Percentiles rank a stretch among this genome's conserved stretches.
Conservation (phyloP, 2,329 filamentous ascomycete species). For the Pyricularia grisea region DNA sequence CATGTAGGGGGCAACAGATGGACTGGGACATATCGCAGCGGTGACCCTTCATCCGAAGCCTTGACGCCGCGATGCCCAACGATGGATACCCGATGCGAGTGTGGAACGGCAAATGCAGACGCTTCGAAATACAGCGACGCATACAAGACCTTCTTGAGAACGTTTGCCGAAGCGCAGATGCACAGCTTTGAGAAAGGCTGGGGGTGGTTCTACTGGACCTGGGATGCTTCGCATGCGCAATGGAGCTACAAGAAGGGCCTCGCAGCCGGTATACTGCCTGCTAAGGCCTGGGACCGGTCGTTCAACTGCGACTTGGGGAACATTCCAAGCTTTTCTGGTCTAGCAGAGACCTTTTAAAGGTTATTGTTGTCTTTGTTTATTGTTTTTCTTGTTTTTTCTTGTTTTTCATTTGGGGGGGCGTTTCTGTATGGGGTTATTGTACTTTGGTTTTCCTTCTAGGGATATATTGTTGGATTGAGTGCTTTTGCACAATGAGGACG, state of each 20-base stretch:
- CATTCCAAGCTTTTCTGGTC: conserved; percentile 43
- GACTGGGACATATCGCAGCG: conserved; percentile 75
- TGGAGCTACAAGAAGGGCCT: conserved; percentile 88
- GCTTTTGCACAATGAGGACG: not conserved
- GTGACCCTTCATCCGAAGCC: conserved; percentile 50
- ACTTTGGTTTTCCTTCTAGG: not conserved
- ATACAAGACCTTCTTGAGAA: conserved; percentile 80
- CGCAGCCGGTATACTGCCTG: conserved; percentile 68
- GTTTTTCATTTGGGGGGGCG: not conserved
- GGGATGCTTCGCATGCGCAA: conserved; percentile 48
- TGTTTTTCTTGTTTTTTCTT: not conserved
- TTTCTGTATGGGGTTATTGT: not conserved
- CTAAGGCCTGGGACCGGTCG: conserved; percentile 59
- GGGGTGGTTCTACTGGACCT: conserved; percentile 99
- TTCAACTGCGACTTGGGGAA: conserved; percentile 53
- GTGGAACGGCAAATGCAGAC: conserved; percentile 66
- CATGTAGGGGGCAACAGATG: conserved; percentile 64
- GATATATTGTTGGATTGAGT: not conserved
- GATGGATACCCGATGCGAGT: conserved; percentile 57
- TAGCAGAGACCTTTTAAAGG: conserved; percentile 40
- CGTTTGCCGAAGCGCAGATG: conserved; percentile 97
- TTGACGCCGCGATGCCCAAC: conserved; percentile 67
- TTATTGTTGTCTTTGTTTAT: not conserved
- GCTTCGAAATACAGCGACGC: conserved; percentile 53
- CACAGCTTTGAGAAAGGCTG: conserved; percentile 82